A percentile compares a stretch with the other conserved stretches of the same genome.
These are phyloP conservation scores for Penicillium sp. DNA, from an alignment of 2,329 filamentous ascomycete species.

Conservation along the genomic window DNA sequence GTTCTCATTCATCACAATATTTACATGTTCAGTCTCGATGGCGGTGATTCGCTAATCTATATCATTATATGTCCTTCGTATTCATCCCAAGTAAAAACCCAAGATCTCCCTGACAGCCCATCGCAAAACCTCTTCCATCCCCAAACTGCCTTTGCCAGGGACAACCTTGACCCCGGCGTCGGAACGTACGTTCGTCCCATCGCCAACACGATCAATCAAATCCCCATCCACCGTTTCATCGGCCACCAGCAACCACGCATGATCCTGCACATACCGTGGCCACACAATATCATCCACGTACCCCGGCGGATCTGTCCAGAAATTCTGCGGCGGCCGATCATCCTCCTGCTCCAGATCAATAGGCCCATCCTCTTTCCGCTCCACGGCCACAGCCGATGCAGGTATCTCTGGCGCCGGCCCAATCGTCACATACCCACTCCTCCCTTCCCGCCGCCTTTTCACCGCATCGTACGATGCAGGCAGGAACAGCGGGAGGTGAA, in stretches of 20 bases:
- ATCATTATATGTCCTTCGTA: no score
- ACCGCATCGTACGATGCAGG: slow-evolving; percentile 59
- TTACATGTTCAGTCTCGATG: no score
- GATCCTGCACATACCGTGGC: slow-evolving; percentile 85
- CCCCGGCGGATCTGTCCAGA: slow-evolving; percentile 90
- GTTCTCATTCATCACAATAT: no score
- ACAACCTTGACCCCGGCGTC: slow-evolving; percentile 46
- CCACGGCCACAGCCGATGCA: no score
- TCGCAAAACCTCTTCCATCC: slow-evolving; percentile 61
- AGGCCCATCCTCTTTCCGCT: slow-evolving; percentile 6
- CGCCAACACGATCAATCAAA: slow-evolving; percentile 30
- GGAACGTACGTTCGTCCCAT: slow-evolving; percentile 45
- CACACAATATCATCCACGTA: slow-evolving; percentile 95
- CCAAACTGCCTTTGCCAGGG: slow-evolving; percentile 53
- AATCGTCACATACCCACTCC: slow-evolving; percentile 49
- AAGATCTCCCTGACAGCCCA: slow-evolving; percentile 68
- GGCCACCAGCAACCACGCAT: slow-evolving; percentile 72
- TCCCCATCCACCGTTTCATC: slow-evolving; percentile 61
- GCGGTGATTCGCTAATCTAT: no score
- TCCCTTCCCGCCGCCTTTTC: slow-evolving; percentile 40
- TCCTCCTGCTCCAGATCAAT: slow-evolving; percentile 32
- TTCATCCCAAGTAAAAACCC: slow-evolving; percentile 24
- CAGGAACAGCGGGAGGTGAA: slow-evolving; percentile 78
- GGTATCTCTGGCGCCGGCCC: slow-evolving; percentile 36
- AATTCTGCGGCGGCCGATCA: slow-evolving; percentile 61